Conservation (phyloP, 2,329 filamentous ascomycete genomes). For the Microthyrium microscopicum region DNA sequence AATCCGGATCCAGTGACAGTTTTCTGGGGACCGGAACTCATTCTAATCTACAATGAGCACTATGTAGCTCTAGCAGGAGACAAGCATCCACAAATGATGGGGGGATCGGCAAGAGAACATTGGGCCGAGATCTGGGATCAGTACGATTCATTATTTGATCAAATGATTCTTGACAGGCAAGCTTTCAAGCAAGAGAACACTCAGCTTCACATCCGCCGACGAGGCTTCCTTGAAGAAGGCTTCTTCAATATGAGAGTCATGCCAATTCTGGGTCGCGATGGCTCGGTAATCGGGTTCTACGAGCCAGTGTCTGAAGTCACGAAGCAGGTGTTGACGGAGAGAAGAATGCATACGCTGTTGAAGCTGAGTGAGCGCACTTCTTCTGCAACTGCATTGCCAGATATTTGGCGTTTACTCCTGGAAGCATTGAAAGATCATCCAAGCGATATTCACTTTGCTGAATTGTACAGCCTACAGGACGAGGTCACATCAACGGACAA, state of each 20-base stretch:
- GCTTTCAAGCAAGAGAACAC: constrained; percentile 81
- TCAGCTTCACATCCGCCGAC: no score
- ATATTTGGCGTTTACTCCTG: no score
- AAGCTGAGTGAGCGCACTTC: no score
- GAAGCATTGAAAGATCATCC: no score
- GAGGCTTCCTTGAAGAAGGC: not conserved
- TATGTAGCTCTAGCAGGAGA: constrained; percentile 3
- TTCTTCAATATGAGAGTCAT: constrained; percentile 25
- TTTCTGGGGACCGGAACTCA: constrained; percentile 5
- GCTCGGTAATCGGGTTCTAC: constrained; percentile 37
- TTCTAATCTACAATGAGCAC: constrained; percentile 5
- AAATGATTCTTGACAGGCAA: constrained; percentile 52
- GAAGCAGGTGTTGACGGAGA: no score
- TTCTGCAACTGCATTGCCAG: no score
- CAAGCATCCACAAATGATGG: constrained; percentile 2
- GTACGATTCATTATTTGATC: constrained; percentile 50
- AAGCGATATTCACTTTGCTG: no score
- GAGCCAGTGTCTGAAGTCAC: no score
- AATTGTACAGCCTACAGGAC: no score
- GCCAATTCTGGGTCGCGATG: constrained; percentile 36
- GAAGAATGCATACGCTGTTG: no score
- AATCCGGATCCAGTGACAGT: constrained; percentile 4
- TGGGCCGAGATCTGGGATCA: constrained; percentile 64
- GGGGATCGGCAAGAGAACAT: constrained; percentile 45
- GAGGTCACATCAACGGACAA: no score